Percentiles rank a stretch among this genome's conserved stretches.
phyloP scores from a whole-genome alignment of 371 early-diverging fungal genomes.

The Cokeromyces recurvatus region DNA sequence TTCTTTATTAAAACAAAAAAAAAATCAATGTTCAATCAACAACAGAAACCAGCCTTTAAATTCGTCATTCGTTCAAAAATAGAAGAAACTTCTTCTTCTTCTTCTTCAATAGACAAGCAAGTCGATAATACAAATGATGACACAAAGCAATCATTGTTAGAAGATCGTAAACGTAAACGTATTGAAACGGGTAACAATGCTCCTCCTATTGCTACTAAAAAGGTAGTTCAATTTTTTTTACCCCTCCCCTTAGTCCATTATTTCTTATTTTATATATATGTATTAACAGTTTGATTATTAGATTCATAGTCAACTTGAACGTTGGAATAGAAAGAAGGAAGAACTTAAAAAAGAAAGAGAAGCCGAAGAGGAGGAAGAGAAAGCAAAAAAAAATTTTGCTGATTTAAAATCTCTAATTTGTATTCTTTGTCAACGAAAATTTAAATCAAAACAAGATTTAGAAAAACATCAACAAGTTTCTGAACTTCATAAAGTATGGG shows the following conservation, averaged over 20 bases:
- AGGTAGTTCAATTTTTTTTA: slow-evolving; percentile 15
- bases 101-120: too few species aligned
- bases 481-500: slow-evolving; percentile 61
- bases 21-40: slow-evolving; percentile 28
- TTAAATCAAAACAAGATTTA: slow-evolving; percentile 54
- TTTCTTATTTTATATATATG: too few species aligned
- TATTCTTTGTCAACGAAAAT: slow-evolving; percentile 65
- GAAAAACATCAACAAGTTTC: slow-evolving; percentile 58
- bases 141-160: background rate
- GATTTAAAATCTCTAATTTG: slow-evolving; percentile 53
- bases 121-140: too few species aligned
- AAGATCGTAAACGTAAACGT: slow-evolving; percentile 40
- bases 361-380: slow-evolving; percentile 14
- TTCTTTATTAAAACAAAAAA: too few species aligned
- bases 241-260: background rate
- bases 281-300: slow-evolving; percentile 12
- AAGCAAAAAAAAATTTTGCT: slow-evolving; percentile 36
- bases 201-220: slow-evolving; percentile 29
- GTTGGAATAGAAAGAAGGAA: slow-evolving; percentile 17
- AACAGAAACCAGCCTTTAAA: slow-evolving; percentile 37
- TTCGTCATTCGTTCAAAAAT: slow-evolving; percentile 40
- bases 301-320: slow-evolving; percentile 48
- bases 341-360: slow-evolving; percentile 16
- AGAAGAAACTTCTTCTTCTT: background rate
- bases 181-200: slow-evolving; percentile 13